A percentile compares a stretch with the other conserved stretches of the same genome.
Evolutionary conservation across 768 basidiomycete genomes (phyloP).

Genomic region (Dacryopinax spathularia): DNA sequence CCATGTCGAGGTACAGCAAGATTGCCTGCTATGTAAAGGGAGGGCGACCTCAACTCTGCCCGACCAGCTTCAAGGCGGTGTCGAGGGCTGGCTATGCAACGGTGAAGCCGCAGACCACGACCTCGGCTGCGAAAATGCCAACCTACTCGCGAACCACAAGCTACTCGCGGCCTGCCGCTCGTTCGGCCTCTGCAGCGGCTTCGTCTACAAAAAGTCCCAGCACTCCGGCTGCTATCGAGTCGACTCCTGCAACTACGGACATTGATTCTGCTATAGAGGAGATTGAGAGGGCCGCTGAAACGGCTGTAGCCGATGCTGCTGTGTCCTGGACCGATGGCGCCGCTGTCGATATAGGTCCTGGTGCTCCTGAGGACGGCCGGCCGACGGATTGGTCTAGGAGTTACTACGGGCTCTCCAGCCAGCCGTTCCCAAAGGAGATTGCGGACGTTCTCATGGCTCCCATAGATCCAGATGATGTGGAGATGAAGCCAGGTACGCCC

Average conservation of each 20-base stretch:
- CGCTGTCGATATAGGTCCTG: background rate
- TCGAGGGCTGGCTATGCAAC: background rate
- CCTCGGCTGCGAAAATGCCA: background rate
- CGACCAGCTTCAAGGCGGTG: background rate
- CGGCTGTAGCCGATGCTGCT: background rate
- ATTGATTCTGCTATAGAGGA: background rate
- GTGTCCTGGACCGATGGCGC: background rate
- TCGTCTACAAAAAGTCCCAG: background rate
- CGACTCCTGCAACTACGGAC: background rate
- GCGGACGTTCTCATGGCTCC: slow-evolving; percentile 60
- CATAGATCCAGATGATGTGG: slow-evolving; percentile 63
- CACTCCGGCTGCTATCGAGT: background rate
- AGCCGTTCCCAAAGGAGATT: slow-evolving; percentile 64
- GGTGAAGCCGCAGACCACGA: background rate
- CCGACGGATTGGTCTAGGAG: slow-evolving; percentile 75
- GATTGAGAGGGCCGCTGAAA: background rate
- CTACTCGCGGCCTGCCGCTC: background rate
- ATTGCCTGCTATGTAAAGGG: background rate
- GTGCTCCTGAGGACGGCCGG: background rate
- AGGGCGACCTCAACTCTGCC: background rate
- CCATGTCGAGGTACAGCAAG: background rate
- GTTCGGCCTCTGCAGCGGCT: background rate
- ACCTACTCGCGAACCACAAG: no score
- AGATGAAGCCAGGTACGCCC: slow-evolving; percentile 77
- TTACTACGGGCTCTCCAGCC: slow-evolving; percentile 63